Evolutionary conservation across 805 yeast species (phyloP).

Genomic region (Candida peoriensis): DNA sequence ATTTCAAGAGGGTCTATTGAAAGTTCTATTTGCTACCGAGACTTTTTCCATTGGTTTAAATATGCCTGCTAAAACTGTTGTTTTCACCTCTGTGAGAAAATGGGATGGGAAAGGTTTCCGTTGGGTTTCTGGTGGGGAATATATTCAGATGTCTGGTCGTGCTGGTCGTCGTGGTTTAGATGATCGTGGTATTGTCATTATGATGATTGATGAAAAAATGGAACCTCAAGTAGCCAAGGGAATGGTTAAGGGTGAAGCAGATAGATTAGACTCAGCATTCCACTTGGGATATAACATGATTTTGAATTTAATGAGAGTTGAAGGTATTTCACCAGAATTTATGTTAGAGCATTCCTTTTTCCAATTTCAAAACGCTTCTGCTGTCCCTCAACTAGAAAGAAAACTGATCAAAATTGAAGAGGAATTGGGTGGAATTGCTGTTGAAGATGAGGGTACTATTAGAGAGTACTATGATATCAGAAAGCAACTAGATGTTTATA

Average conservation of each 20-base stretch:
- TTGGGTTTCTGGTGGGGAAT: constrained; percentile 99
- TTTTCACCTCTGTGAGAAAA: constrained; percentile 93
- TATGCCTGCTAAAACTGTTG: constrained; percentile 99
- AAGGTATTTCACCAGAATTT: constrained; percentile 96
- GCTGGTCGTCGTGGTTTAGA: constrained; percentile 99
- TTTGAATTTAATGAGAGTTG: constrained; percentile 91
- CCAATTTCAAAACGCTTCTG: constrained; percentile 90
- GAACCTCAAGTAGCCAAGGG: constrained; percentile 99
- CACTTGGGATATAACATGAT: constrained; percentile 98
- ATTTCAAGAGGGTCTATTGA: constrained; percentile 93
- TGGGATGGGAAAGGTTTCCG: constrained; percentile 98
- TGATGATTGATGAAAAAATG: constrained; percentile 99
- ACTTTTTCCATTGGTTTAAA: constrained; percentile 97
- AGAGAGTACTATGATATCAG: constrained; percentile 80
- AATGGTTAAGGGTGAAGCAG: constrained; percentile 99
- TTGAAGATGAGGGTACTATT: constrained; percentile 72
- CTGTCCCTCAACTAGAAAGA: constrained; percentile 80
- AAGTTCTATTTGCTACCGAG: constrained; percentile 95
- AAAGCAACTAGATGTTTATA: constrained; percentile 64
- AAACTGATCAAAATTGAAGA: constrained; percentile 51
- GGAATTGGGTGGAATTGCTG: constrained; percentile 41
- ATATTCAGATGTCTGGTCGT: constrained; percentile 99
- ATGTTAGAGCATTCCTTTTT: constrained; percentile 92
- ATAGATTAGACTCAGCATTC: constrained; percentile 94
- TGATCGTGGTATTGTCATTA: constrained; percentile 97